phyloP scores from a whole-genome alignment of 257 asterid species.

The Ehretia macrophylla region DNA sequence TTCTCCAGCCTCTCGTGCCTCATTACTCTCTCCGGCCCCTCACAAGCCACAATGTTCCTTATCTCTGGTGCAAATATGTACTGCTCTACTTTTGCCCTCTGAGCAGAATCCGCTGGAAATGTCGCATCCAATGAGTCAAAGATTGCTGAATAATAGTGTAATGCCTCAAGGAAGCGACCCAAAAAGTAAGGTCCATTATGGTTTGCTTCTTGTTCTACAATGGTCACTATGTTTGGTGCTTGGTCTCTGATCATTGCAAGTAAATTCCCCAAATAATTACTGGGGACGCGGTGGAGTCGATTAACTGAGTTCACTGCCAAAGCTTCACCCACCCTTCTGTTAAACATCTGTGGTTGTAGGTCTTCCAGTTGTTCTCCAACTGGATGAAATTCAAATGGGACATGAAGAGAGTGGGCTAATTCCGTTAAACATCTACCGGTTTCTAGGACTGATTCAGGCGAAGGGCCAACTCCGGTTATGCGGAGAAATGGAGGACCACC shows the following conservation, averaged over 20 bases:
- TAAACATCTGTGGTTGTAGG: conserved; percentile 75
- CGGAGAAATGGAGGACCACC: conserved; percentile 79
- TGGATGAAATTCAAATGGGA: conserved; percentile 74
- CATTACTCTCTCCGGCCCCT: conserved; percentile 57
- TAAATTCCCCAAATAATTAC: conserved; percentile 45
- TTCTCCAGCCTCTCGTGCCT: conserved; percentile 78
- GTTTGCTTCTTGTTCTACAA: conserved; percentile 90
- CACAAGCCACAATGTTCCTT: conserved; percentile 61
- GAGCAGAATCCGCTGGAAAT: conserved; percentile 68
- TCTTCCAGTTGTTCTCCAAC: conserved; percentile 70
- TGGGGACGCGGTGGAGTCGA: conserved; percentile 66
- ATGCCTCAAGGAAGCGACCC: conserved; percentile 73
- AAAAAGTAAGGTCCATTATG: conserved; percentile 87
- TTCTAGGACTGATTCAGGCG: conserved; percentile 52
- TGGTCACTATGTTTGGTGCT: conserved; percentile 78
- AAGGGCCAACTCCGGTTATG: conserved; percentile 79
- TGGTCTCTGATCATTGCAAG: conserved; percentile 67
- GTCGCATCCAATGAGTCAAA: conserved; percentile 86
- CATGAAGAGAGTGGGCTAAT: conserved; percentile 71
- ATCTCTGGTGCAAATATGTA: conserved; percentile 75
- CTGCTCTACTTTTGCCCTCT: conserved; percentile 80
- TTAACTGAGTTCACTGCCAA: conserved; percentile 77
- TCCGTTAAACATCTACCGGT: conserved; percentile 66
- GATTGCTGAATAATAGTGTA: conserved; percentile 73
- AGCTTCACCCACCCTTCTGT: conserved; percentile 79